Evolutionary conservation across 2,329 filamentous ascomycete species (phyloP).

Genomic region (Sporothrix curviconia): DNA sequence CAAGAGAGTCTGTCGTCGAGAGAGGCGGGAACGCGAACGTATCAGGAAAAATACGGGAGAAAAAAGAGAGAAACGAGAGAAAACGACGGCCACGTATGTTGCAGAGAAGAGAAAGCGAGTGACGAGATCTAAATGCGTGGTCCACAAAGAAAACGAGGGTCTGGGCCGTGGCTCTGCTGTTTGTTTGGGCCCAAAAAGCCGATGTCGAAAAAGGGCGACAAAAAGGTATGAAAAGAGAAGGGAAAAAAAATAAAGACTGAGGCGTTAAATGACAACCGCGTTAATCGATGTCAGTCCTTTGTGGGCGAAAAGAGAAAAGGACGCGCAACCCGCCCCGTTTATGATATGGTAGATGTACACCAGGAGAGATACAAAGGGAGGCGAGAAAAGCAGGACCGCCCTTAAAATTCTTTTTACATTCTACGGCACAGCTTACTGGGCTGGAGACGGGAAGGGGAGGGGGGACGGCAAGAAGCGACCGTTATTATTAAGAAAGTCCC

Average conservation of each 20-base stretch:
- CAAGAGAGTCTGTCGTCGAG: no score
- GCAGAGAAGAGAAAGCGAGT: not conserved
- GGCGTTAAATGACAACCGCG: no score
- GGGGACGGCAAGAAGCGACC: no score
- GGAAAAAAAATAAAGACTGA: no score
- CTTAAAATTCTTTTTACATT: no score
- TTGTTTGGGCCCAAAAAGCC: no score
- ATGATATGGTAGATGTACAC: not conserved
- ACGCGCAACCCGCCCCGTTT: not conserved
- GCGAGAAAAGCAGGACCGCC: not conserved
- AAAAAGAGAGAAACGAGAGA: not conserved
- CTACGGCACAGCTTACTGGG: no score
- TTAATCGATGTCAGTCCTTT: no score
- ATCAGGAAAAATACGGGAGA: not conserved
- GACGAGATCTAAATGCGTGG: not conserved
- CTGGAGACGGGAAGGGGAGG: no score
- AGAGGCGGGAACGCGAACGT: not conserved
- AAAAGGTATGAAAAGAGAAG: no score
- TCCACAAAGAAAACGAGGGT: not conserved
- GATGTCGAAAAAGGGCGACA: not conserved
- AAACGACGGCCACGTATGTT: not conserved
- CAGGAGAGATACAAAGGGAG: conserved; percentile 4
- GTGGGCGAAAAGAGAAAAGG: no score
- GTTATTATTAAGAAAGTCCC: not conserved
- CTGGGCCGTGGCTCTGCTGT: no score